phyloP scores from a whole-genome alignment of 1,284 basidiomycete species.

The Fomitopsis betulina region DNA sequence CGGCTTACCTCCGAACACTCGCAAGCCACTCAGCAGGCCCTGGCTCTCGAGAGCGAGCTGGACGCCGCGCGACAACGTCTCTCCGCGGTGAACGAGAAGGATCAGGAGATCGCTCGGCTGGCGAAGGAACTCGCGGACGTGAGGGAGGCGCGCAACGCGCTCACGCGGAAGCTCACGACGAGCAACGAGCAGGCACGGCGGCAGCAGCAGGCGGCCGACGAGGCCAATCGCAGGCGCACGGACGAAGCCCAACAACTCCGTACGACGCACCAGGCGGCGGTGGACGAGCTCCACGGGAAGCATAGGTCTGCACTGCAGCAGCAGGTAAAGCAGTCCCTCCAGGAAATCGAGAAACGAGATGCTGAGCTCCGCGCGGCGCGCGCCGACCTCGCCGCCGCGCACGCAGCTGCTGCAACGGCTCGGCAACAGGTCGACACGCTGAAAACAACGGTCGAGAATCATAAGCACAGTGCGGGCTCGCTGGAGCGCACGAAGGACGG shows the following conservation, averaged over 20 bases:
- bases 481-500: conserved; percentile 3
- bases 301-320: conserved; percentile 1
- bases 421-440: not conserved
- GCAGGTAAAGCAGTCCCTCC: conserved; percentile 3
- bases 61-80: conserved; percentile 44
- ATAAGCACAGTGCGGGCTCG: not conserved
- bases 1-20: not conserved
- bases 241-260: conserved; percentile 64
- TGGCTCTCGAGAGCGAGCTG: conserved; percentile 53
- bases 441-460: not conserved
- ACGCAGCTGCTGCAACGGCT: not conserved
- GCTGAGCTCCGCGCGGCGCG: conserved; percentile 3
- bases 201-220: conserved; percentile 67
- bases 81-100: conserved; percentile 36
- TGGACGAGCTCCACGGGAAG: conserved; percentile 4
- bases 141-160: conserved; percentile 59
- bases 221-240: conserved; percentile 58
- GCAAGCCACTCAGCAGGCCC: conserved; percentile 24
- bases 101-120: conserved; percentile 39
- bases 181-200: conserved; percentile 68
- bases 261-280: conserved; percentile 25
- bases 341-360: conserved; percentile 4
- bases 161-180: conserved; percentile 53
- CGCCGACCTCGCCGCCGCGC: not conserved
- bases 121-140: conserved; percentile 48